Conservation (phyloP, 2,329 filamentous ascomycete genomes). For the Exophiala aquamarina region DNA sequence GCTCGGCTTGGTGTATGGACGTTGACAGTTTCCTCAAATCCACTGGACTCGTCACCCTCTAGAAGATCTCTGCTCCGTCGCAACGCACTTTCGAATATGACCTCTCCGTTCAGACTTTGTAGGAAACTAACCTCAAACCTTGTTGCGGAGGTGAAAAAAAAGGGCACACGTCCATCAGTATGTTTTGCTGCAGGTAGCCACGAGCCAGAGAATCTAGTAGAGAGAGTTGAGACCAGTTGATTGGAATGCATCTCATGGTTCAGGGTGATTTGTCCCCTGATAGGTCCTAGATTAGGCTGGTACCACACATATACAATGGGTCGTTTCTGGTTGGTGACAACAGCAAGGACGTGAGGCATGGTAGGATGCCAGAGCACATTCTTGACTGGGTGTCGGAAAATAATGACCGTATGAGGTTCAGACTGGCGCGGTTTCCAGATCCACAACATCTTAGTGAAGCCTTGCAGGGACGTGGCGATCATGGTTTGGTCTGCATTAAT, state of each 20-base stretch:
- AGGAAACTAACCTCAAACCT: slow-evolving; percentile 1
- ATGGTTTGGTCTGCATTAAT: slow-evolving; percentile 18
- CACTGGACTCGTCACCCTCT: background rate
- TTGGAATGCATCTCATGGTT: slow-evolving; percentile 4
- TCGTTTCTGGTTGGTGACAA: slow-evolving; percentile 16
- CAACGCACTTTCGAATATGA: background rate
- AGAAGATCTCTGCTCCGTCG: background rate
- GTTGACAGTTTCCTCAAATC: background rate
- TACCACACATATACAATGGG: slow-evolving; percentile 22
- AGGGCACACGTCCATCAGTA: background rate
- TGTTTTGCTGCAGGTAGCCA: slow-evolving; percentile 12
- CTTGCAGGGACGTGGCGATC: slow-evolving; percentile 18
- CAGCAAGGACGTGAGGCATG: slow-evolving; percentile 16
- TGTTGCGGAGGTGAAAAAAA: background rate
- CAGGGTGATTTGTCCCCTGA: background rate
- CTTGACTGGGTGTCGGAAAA: slow-evolving; percentile 19
- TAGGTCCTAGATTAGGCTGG: slow-evolving; percentile 8
- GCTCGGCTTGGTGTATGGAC: background rate
- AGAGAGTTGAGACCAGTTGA: background rate
- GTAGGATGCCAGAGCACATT: slow-evolving; percentile 21
- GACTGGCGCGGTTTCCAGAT: slow-evolving; percentile 18
- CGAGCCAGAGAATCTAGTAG: slow-evolving; percentile 12
- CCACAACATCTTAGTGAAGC: slow-evolving; percentile 15
- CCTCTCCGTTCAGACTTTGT: background rate
- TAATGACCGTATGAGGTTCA: slow-evolving; percentile 10